phyloP scores from a whole-genome alignment of 352 stramenopile species.

The Phytophthora litchii region DNA sequence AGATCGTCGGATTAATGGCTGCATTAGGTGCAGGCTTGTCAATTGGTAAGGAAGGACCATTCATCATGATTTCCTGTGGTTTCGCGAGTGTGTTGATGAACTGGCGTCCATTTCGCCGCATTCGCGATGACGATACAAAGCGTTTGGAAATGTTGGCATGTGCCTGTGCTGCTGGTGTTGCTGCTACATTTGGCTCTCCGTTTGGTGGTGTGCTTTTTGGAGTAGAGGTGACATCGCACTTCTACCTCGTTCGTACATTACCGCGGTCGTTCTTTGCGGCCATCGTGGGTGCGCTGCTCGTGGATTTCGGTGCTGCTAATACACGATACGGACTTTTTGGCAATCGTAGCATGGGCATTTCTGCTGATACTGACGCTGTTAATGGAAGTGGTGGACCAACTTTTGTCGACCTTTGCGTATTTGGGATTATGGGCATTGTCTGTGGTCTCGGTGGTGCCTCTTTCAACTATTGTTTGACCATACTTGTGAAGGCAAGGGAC shows the following conservation, averaged over 20 bases:
- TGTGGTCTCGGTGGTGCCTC: conserved; percentile 70
- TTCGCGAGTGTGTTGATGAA: conserved; percentile 85
- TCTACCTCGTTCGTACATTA: conserved; percentile 83
- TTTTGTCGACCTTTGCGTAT: conserved; percentile 60
- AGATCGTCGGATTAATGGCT: conserved; percentile 72
- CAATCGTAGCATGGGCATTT: conserved; percentile 70
- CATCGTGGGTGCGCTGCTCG: conserved; percentile 72
- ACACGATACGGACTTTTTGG: conserved; percentile 76
- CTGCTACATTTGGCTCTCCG: conserved; percentile 84
- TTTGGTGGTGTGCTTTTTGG: conserved; percentile 88
- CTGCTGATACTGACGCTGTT: conserved; percentile 47
- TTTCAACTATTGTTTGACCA: conserved; percentile 75
- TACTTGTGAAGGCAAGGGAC: conserved; percentile 68
- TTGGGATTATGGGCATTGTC: conserved; percentile 66
- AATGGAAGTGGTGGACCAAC: conserved; percentile 42
- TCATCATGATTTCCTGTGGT: conserved; percentile 89
- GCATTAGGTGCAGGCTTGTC: conserved; percentile 68
- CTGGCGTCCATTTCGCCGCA: conserved; percentile 62
- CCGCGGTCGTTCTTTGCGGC: conserved; percentile 82
- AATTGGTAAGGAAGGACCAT: conserved; percentile 87
- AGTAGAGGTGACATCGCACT: conserved; percentile 86
- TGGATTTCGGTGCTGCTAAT: conserved; percentile 71
- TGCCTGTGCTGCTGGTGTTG: conserved; percentile 80
- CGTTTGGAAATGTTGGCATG: conserved; percentile 85
- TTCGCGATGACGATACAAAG: conserved; percentile 83